Evolutionary conservation across 257 asterid genomes (phyloP).

Genomic region (Forsythia viridissima): DNA sequence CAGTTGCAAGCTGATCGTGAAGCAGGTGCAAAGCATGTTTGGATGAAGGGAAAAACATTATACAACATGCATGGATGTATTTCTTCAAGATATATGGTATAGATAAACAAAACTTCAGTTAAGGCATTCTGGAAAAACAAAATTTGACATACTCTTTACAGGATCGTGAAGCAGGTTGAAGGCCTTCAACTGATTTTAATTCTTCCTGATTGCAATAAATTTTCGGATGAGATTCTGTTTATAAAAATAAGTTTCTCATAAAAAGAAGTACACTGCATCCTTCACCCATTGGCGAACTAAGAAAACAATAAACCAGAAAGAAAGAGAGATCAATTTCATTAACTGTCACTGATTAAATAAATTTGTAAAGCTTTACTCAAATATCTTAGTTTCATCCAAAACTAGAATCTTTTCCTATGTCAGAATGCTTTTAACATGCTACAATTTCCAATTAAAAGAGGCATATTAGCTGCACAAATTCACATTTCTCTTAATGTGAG

Average conservation of each 20-base stretch:
- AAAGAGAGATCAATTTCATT: neutral
- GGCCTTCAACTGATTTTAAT: conserved; percentile 50
- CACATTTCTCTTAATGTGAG: neutral
- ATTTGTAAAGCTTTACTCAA: neutral
- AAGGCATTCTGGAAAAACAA: neutral
- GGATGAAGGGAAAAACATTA: neutral
- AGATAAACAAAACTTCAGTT: neutral
- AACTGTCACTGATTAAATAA: neutral
- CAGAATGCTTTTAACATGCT: neutral
- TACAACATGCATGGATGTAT: neutral
- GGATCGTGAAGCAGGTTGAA: conserved; percentile 50
- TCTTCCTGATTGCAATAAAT: conserved; percentile 50
- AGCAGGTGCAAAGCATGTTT: neutral
- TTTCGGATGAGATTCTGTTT: neutral
- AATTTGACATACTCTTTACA: conserved; percentile 57
- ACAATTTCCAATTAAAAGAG: neutral
- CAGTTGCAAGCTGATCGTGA: neutral
- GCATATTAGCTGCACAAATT: neutral
- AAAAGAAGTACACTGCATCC: neutral
- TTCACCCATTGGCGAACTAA: neutral
- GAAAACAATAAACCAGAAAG: neutral
- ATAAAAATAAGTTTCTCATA: neutral
- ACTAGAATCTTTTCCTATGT: neutral
- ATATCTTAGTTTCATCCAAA: neutral
- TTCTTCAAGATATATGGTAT: neutral